Percentiles rank a stretch among this genome's conserved stretches.
phyloP scores from a whole-genome alignment of 2,329 filamentous ascomycete species.

The Ophiostoma fasciatum region DNA sequence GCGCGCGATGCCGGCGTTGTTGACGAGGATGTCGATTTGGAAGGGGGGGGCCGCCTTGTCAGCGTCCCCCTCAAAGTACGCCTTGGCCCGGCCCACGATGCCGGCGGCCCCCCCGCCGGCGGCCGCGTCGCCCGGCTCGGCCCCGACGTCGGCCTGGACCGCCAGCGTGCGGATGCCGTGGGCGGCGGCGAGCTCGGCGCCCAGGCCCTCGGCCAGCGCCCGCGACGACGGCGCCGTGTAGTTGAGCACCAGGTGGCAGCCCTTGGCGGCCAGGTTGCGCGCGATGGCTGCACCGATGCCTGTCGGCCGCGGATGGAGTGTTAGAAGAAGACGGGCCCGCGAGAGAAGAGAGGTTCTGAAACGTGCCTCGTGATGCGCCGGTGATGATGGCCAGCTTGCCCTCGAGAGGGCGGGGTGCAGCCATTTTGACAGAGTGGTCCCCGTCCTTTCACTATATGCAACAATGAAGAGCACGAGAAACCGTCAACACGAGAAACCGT shows the following conservation, averaged over 20 bases:
- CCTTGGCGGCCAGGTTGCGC: slow-evolving; percentile 57
- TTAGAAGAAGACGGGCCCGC: background rate
- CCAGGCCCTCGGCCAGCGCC: slow-evolving; percentile 42
- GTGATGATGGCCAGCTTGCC: slow-evolving; percentile 70
- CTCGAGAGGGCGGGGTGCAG: slow-evolving; percentile 39
- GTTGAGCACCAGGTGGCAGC: slow-evolving; percentile 53
- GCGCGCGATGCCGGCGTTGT: slow-evolving; percentile 62
- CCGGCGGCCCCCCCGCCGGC: slow-evolving; percentile 28
- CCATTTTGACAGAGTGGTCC: too few relatives aligned
- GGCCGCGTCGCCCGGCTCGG: slow-evolving; percentile 41
- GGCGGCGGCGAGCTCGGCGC: slow-evolving; percentile 36
- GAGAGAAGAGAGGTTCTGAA: background rate
- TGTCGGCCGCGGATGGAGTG: slow-evolving; percentile 18
- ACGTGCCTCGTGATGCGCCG: slow-evolving; percentile 58
- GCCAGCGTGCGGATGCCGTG: slow-evolving; percentile 45
- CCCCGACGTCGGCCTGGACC: slow-evolving; percentile 59
- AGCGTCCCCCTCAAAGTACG: slow-evolving; percentile 39
- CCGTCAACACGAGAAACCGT: too few relatives aligned
- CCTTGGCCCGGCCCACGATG: slow-evolving; percentile 29
- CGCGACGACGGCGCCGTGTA: slow-evolving; percentile 39
- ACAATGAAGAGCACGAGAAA: too few relatives aligned
- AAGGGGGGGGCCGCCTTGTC: slow-evolving; percentile 28
- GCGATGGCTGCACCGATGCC: slow-evolving; percentile 56
- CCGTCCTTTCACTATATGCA: too few relatives aligned
- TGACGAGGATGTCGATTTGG: slow-evolving; percentile 70